These are phyloP conservation scores for Niveomyces coronatus DNA, from an alignment of 2,329 filamentous ascomycete genomes.

Conservation along the genomic window DNA sequence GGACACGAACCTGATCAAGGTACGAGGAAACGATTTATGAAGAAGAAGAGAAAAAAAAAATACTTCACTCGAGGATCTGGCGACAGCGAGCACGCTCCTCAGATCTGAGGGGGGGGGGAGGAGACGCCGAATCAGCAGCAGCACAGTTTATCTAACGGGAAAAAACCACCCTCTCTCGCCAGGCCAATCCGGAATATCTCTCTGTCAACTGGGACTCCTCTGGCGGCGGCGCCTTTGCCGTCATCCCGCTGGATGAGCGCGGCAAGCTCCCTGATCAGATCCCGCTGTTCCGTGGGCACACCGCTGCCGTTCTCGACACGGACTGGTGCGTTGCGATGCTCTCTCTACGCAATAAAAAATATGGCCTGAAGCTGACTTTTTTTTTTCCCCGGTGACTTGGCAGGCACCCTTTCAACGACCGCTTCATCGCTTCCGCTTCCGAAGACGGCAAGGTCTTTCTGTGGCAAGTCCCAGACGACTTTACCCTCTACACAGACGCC, in stretches of 20 bases:
- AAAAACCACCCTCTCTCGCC: conserved; percentile 12
- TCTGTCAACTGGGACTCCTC: conserved; percentile 98
- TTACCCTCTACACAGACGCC: conserved; percentile 73
- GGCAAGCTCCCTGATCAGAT: conserved; percentile 88
- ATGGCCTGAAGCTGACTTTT: neutral
- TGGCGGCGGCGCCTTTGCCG: conserved; percentile 92
- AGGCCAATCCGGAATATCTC: conserved; percentile 93
- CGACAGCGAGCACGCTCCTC: no score
- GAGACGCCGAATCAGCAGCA: neutral
- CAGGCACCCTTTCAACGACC: conserved; percentile 95
- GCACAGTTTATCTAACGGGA: neutral
- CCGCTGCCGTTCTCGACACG: conserved; percentile 88
- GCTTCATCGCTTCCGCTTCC: conserved; percentile 81
- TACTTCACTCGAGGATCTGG: no score
- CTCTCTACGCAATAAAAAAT: no score
- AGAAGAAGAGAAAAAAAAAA: no score
- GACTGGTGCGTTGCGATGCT: conserved; percentile 60
- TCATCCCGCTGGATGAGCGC: conserved; percentile 81
- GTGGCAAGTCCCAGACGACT: conserved; percentile 86
- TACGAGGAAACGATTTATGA: no score
- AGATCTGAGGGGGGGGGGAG: neutral
- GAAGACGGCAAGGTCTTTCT: conserved; percentile 96
- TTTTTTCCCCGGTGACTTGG: neutral
- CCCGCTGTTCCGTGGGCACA: conserved; percentile 92
- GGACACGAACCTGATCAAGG: conserved; percentile 98